Evolutionary conservation across 176 grass and related monocot species (phyloP).

Genomic region (Stipa capillata): DNA sequence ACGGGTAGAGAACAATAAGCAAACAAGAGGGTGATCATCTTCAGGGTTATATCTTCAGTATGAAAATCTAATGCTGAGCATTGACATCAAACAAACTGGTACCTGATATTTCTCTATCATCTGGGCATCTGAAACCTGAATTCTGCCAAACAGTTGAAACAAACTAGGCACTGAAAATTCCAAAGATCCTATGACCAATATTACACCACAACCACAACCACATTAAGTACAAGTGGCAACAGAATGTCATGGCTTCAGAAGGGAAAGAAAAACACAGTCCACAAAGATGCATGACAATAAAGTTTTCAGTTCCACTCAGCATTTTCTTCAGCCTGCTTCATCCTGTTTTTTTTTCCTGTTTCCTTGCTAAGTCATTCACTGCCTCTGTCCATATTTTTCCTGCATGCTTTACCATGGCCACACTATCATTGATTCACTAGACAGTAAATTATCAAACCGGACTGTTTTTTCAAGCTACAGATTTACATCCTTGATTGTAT

Average conservation of each 20-base stretch:
- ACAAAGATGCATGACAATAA: neutral
- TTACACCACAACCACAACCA: neutral
- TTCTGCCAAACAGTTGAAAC: neutral
- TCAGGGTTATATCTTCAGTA: neutral
- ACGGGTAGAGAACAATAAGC: neutral
- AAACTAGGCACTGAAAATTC: neutral
- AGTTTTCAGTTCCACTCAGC: neutral
- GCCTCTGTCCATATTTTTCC: neutral
- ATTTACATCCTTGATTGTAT: neutral
- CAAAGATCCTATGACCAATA: neutral
- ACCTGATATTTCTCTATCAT: no score
- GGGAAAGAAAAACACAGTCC: neutral
- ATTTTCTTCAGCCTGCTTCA: neutral
- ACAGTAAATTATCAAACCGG: neutral
- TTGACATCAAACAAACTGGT: neutral
- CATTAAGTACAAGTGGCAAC: neutral
- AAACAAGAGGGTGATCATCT: neutral
- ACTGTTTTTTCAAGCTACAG: neutral
- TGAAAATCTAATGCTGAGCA: neutral
- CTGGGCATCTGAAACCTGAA: neutral
- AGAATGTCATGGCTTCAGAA: neutral
- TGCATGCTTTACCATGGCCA: neutral
- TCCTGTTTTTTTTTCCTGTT: neutral
- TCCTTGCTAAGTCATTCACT: neutral
- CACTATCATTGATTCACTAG: neutral